Conservation (phyloP, 2,329 filamentous ascomycete genomes). For the Fusarium sp. region DNA sequence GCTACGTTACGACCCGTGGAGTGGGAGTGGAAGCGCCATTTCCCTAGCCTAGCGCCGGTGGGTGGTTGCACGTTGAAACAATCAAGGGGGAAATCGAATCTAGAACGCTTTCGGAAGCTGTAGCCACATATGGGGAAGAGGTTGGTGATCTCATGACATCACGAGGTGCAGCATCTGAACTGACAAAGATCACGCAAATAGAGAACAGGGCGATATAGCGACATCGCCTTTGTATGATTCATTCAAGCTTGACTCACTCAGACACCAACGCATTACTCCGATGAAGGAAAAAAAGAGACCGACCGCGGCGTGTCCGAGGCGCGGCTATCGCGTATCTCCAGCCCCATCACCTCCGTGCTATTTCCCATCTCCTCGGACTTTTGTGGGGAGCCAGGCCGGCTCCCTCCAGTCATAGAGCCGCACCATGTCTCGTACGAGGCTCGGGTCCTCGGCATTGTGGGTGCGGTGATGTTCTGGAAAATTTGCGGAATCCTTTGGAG, state of each 20-base stretch:
- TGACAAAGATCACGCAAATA: background rate
- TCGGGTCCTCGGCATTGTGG: conserved; percentile 39
- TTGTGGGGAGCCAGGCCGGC: conserved; percentile 23
- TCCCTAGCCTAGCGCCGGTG: background rate
- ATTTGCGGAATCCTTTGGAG: conserved; percentile 19
- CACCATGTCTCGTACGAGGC: conserved; percentile 38
- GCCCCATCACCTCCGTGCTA: conserved; percentile 6
- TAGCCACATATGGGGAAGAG: background rate
- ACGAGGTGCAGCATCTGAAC: background rate
- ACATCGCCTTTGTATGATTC: conserved; percentile 9
- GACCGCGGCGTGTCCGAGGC: conserved; percentile 16
- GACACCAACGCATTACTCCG: background rate
- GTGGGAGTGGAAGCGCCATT: background rate
- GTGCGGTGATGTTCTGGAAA: conserved; percentile 43
- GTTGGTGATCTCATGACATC: conserved; percentile 3
- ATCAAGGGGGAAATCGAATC: background rate
- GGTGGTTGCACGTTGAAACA: background rate
- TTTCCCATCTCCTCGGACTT: conserved; percentile 26
- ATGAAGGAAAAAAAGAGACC: background rate
- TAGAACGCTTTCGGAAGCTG: conserved; percentile 2
- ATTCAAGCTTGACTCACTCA: background rate
- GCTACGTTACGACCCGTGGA: conserved; percentile 4
- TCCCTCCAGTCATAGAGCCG: conserved; percentile 20
- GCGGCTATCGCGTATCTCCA: conserved; percentile 14
- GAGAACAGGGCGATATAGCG: background rate